phyloP scores from a whole-genome alignment of 2,329 filamentous ascomycete species.

The Truncatella angustata region DNA sequence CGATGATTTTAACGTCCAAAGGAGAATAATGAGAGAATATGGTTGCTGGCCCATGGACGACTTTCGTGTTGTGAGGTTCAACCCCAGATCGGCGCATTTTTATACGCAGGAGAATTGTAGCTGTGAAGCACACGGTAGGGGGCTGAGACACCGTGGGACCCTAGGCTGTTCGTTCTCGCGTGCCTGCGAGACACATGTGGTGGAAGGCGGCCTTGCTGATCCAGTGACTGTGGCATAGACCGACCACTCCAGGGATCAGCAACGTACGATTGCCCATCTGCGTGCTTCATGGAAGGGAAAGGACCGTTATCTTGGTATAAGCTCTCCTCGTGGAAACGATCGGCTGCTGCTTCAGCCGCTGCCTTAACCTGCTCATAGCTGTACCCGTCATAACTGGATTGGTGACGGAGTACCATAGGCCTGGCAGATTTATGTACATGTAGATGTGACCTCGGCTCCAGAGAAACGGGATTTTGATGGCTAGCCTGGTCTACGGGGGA shows the following conservation, averaged over 20 bases:
- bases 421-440: background rate
- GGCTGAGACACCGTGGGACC: conserved; percentile 24
- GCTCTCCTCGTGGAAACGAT: conserved; percentile 6
- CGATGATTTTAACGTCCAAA: no score
- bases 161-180: conserved; percentile 36
- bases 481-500: conserved; percentile 26
- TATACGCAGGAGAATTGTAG: conserved; percentile 58
- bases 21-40: no score
- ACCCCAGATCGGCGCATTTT: conserved; percentile 55
- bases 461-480: background rate
- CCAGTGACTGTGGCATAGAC: conserved; percentile 25
- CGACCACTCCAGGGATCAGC: conserved; percentile 25
- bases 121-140: conserved; percentile 56
- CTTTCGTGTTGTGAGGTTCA: conserved; percentile 25
- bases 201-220: conserved; percentile 30
- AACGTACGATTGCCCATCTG: conserved; percentile 19
- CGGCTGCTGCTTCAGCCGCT: background rate
- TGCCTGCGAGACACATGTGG: conserved; percentile 35
- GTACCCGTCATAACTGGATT: conserved; percentile 24
- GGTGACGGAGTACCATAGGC: conserved; percentile 15
- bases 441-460: conserved; percentile 12
- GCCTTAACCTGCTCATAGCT: conserved; percentile 9
- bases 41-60: no score
- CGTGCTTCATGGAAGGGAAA: conserved; percentile 18
- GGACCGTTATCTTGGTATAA: conserved; percentile 21